These are phyloP conservation scores for Luzula sylvatica DNA, from an alignment of 176 grass and related monocot species.

Conservation along the genomic window DNA sequence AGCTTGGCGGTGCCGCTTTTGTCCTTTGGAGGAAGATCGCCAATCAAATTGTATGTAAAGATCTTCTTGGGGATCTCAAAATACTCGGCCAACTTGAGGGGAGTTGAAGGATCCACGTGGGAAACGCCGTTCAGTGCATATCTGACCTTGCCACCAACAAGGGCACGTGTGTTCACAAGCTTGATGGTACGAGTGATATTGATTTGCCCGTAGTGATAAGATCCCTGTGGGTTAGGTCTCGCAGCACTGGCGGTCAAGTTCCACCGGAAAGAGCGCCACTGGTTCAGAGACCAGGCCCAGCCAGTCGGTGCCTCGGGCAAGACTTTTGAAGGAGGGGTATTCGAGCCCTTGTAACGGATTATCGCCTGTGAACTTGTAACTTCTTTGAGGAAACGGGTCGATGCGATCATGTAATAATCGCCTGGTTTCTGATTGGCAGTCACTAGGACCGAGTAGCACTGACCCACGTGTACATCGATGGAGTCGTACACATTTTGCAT, in stretches of 20 bases:
- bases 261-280: constrained; percentile 37
- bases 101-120: constrained; percentile 41
- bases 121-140: constrained; percentile 61
- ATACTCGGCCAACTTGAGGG: constrained; percentile 74
- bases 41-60: constrained; percentile 59
- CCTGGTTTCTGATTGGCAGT: constrained; percentile 45
- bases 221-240: constrained; percentile 25
- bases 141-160: constrained; percentile 38
- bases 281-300: constrained; percentile 23
- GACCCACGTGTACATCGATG: constrained; percentile 50
- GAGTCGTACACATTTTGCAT: constrained; percentile 46
- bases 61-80: constrained; percentile 41
- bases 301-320: constrained; percentile 30
- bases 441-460: constrained; percentile 58
- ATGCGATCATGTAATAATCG: constrained; percentile 56
- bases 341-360: constrained; percentile 45
- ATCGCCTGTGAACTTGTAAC: constrained; percentile 8
- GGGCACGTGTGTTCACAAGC: constrained; percentile 10
- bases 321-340: constrained; percentile 19
- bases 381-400: constrained; percentile 44
- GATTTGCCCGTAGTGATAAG: constrained; percentile 28
- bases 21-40: constrained; percentile 28
- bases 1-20: constrained; percentile 7
- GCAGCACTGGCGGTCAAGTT: constrained; percentile 34
- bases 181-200: constrained; percentile 38